phyloP scores from a whole-genome alignment of 2,329 filamentous ascomycete species.

The Botrytis byssoidea region DNA sequence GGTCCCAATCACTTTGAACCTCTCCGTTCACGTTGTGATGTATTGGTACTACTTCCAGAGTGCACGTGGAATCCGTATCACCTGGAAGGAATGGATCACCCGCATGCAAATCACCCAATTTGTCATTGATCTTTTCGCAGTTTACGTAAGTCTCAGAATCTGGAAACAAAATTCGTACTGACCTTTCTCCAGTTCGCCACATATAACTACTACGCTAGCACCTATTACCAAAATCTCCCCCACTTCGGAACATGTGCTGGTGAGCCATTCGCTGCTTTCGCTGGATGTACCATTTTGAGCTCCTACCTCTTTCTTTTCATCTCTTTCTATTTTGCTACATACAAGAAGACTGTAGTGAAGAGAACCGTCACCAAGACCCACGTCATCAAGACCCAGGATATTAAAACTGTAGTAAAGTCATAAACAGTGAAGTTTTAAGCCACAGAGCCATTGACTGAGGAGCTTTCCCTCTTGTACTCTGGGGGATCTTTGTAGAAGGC shows the following conservation, averaged over 20 bases:
- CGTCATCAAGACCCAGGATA: conserved; percentile 43
- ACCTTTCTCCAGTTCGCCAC: conserved; percentile 90
- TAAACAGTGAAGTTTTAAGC: background rate
- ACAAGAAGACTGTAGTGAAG: conserved; percentile 79
- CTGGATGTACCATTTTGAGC: conserved; percentile 86
- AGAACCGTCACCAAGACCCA: conserved; percentile 58
- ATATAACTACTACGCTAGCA: conserved; percentile 96
- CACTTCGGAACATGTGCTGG: conserved; percentile 85
- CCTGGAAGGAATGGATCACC: conserved; percentile 99
- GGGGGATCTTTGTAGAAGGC: conserved; percentile 23
- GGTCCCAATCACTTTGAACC: conserved; percentile 89
- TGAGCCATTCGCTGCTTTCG: conserved; percentile 93
- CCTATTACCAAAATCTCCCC: conserved; percentile 82
- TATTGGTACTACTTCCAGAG: conserved; percentile 99
- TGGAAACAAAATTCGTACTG: conserved; percentile 14
- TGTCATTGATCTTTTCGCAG: conserved; percentile 84
- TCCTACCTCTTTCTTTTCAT: conserved; percentile 98
- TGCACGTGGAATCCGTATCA: conserved; percentile 89
- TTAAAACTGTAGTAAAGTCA: conserved; percentile 2
- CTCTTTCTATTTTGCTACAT: conserved; percentile 96
- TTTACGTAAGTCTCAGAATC: conserved; percentile 13
- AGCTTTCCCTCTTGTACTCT: conserved; percentile 36
- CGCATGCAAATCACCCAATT: conserved; percentile 97
- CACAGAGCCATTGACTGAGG: conserved; percentile 22
- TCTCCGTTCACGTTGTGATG: conserved; percentile 96